Evolutionary conservation across 2,329 filamentous ascomycete genomes (phyloP), one percentile per base, ranked within the genome.

Genomic region (Plectosphaerella sp.): DNA sequence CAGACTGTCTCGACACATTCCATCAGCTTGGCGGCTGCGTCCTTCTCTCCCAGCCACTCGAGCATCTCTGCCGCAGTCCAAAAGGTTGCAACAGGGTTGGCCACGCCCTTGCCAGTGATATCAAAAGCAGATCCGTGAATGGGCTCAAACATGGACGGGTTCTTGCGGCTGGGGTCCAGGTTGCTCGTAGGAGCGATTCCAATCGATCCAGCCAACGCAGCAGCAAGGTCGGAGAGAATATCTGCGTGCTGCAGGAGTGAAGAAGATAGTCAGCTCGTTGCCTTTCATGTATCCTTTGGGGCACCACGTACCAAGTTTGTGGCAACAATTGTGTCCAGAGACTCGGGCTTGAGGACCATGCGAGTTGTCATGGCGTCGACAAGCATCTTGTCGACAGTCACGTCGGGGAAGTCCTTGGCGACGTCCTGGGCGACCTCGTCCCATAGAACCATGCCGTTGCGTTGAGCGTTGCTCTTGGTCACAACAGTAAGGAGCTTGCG

Each of bases 181-280:
- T 88, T 88, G 47, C 77, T 82, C 0, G 85, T 88, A 3, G 86
- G 85, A 4, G 86, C 86, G 53, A 90, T 88, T 9, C 87, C 86
- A 54, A 89, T 89, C 2, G 80, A 85, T 0, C 86, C 86, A 3
- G 86, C 86, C 7, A 89, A 71, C 0, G 85, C 84, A 14, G 87
- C 86, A 6, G 86, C 87, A 18, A 89, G 72, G 60, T 89, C 86
- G 1, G 84, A 87, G 5, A 89, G 76, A 48, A 88, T 87, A 56
- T 88, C 85, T 6, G 83, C 84, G 55, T 76, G 74, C 45, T 47
- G 16, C 3, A 11, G 5, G 5, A 9, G 25, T 47, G 8, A 33
- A 4, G 28, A 33, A 12, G 28, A 10, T 12, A 9, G 8, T 33
- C 28, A 12, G 11, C 56, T 67, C 22, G 1, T 10, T 20, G 14